Conservation (phyloP, 192 early-diverging fungal species). For the Mortierella alpina region DNA sequence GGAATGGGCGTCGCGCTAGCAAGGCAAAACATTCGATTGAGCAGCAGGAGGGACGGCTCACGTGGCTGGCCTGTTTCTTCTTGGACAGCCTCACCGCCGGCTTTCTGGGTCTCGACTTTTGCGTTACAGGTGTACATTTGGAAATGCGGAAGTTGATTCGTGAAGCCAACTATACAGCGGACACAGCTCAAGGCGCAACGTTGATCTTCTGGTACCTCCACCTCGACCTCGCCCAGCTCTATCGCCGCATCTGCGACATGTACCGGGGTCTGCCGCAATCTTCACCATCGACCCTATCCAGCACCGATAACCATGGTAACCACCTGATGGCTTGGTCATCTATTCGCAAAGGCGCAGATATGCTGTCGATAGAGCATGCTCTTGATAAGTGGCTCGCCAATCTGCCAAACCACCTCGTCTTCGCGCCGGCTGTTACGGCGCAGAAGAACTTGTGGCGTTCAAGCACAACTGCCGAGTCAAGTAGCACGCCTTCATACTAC, state of each 20-base stretch:
- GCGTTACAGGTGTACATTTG: constrained; percentile 6
- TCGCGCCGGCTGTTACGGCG: background rate
- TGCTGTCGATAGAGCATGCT: constrained; percentile 21
- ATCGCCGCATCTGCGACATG: constrained; percentile 37
- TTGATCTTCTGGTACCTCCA: constrained; percentile 46
- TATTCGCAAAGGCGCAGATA: constrained; percentile 15
- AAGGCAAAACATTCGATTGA: background rate
- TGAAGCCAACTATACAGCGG: constrained; percentile 15
- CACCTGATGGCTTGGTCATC: background rate
- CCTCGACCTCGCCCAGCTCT: constrained; percentile 26
- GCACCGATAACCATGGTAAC: background rate
- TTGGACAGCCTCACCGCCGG: constrained; percentile 31
- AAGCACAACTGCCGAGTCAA: background rate
- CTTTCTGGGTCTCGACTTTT: constrained; percentile 14
- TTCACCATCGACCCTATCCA: background rate
- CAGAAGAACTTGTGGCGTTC: background rate
- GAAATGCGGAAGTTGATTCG: constrained; percentile 31
- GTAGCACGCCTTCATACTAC: constrained; percentile 24
- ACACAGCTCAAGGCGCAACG: constrained; percentile 22
- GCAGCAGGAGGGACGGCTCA: constrained; percentile 30
- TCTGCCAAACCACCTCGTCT: constrained; percentile 23
- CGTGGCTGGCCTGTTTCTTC: constrained; percentile 40
- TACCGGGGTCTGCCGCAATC: constrained; percentile 5
- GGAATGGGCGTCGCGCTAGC: background rate
- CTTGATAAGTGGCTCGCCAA: constrained; percentile 21